Base-by-base conservation (phyloP, 331 rosid genomes). In the Saraca asoca region DNA sequence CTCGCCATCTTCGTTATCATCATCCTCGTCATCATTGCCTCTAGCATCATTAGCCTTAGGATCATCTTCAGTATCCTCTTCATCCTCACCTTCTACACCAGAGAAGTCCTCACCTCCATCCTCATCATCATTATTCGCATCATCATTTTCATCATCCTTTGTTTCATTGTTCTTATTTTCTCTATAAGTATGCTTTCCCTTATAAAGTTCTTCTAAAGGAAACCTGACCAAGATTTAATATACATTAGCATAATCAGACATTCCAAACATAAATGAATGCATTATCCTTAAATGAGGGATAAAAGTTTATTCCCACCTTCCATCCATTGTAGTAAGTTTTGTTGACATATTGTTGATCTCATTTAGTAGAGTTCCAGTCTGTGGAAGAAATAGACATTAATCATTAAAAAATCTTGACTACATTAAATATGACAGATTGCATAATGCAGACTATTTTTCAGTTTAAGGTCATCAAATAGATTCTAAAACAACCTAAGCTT, bases 111-210 rank as follows among this genome's bases (percentile, higher is more conserved):
- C 92, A 2, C 81, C 90, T 1, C 72, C 85, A 0, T 64, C 92
- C 13, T 88, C 93, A 2, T 71, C 81, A 12, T 82, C 85, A n/a
- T 69, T n/a, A n/a, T n/a, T n/a, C n/a, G n/a, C n/a, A n/a, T n/a
- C n/a, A n/a, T n/a, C n/a, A n/a, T n/a, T n/a, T n/a, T n/a, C n/a
- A n/a, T n/a, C n/a, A 14, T 88, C 91, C 61, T 91, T 91, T 29
- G 89, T 83, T 31, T 85, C 96, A 42, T 89, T 85, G 13, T 85
- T 84, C 69, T 82, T 81, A 83, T 86, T 91, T 75, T 84, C 81
- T 6, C 9, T 59, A 53, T 63, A 71, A 16, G 76, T 75, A 7
- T 12, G 68, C 49, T 85, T 77, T 71, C 63, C 51, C 56, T 71
- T 62, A 19, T 24, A 68, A 63, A 91, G 87, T 19, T 85, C 79